A percentile compares a stretch with the other conserved stretches of the same genome.
Evolutionary conservation across 306 rosid genomes (phyloP).

Genomic region (Phaseolus lunatus): DNA sequence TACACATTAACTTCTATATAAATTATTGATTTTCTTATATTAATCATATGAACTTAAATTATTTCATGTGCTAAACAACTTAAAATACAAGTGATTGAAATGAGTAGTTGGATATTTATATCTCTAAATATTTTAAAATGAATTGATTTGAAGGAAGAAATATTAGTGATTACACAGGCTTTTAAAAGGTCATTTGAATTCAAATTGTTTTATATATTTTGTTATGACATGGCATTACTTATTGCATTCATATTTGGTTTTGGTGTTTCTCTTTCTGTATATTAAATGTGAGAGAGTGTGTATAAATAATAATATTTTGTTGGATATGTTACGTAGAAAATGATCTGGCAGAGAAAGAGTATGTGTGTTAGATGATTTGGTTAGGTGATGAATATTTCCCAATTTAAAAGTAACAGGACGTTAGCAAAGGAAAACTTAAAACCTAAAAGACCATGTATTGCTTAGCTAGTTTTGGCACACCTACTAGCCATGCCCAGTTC

Average conservation of each 20-base stretch:
- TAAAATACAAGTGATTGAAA: no score
- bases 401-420: conserved; percentile 39
- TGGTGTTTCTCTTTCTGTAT: background rate
- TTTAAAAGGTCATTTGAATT: background rate
- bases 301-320: background rate
- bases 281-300: background rate
- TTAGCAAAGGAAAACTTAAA: conserved; percentile 20
- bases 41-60: no score
- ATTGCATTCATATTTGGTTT: background rate
- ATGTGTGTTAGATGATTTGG: background rate
- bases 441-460: conserved; percentile 9
- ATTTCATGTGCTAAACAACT: no score
- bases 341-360: background rate
- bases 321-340: background rate
- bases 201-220: no score
- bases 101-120: no score
- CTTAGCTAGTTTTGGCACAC: conserved; percentile 43
- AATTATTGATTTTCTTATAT: no score
- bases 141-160: no score
- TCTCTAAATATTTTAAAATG: no score
- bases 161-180: background rate
- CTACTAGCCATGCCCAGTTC: conserved; percentile 29
- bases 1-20: no score
- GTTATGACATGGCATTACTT: no score
- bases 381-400: conserved; percentile 32